Conservation (phyloP, 169 alveolate genomes). For the Plasmodium coatneyi region DNA sequence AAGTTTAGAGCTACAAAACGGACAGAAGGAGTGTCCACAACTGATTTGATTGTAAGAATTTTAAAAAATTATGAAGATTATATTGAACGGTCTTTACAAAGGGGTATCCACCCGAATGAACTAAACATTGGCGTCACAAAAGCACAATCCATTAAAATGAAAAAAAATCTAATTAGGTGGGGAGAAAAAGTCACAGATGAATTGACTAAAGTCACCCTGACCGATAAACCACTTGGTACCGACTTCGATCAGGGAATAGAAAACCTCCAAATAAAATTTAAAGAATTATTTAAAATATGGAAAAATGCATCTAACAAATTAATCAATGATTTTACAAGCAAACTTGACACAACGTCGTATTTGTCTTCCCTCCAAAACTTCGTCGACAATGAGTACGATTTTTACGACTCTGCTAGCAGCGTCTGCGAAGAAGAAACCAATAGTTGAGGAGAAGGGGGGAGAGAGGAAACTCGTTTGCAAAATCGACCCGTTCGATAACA, state of each 20-base stretch:
- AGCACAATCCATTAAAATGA: conserved; percentile 92
- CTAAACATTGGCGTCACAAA: conserved; percentile 92
- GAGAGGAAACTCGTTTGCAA: background rate
- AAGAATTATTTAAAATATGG: conserved; percentile 73
- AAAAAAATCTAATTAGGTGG: conserved; percentile 90
- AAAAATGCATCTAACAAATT: conserved; percentile 73
- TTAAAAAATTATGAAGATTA: conserved; percentile 95
- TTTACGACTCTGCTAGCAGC: conserved; percentile 49
- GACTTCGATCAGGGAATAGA: conserved; percentile 74
- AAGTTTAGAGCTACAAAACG: conserved; percentile 91
- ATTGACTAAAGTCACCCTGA: conserved; percentile 89
- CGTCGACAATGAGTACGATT: conserved; percentile 38
- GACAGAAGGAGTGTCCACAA: conserved; percentile 96
- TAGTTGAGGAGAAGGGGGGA: background rate
- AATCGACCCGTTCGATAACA: background rate
- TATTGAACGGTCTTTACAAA: conserved; percentile 91
- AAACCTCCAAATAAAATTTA: conserved; percentile 69
- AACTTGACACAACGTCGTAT: conserved; percentile 56
- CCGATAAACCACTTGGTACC: conserved; percentile 86
- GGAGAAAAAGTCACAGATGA: conserved; percentile 90
- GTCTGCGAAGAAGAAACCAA: conserved; percentile 42
- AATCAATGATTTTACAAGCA: conserved; percentile 69
- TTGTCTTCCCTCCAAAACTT: conserved; percentile 44
- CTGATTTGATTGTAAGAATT: conserved; percentile 94
- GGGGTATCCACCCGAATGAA: conserved; percentile 95